These are phyloP conservation scores for Shiraia bambusicola DNA, from an alignment of 2,329 filamentous ascomycete genomes.

Conservation along the genomic window DNA sequence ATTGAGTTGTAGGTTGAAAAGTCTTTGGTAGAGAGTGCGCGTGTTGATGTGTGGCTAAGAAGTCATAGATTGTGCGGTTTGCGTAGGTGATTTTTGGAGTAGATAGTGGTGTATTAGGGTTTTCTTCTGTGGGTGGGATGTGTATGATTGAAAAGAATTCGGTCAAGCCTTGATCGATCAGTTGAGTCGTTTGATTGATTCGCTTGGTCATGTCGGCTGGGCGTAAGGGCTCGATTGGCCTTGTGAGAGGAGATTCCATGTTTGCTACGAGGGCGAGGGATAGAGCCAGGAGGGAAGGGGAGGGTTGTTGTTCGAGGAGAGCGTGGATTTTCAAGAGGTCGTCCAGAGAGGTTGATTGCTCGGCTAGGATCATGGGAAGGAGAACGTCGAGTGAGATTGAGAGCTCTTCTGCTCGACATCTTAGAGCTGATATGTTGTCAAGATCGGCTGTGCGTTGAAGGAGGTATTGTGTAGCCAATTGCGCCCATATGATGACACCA, in stretches of 20 bases:
- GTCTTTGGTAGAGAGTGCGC: constrained; percentile 5
- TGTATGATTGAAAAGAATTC: constrained; percentile 26
- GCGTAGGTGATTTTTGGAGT: constrained; percentile 28
- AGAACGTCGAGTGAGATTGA: constrained; percentile 28
- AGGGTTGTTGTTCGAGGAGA: constrained; percentile 24
- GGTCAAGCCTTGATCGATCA: constrained; percentile 9
- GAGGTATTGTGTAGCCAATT: constrained; percentile 24
- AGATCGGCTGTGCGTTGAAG: constrained; percentile 21
- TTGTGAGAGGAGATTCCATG: constrained; percentile 18
- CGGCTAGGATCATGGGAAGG: constrained; percentile 22
- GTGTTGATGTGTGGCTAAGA: constrained; percentile 16
- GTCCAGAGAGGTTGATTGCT: constrained; percentile 13
- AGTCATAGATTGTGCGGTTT: constrained; percentile 27
- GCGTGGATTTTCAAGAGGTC: constrained; percentile 23
- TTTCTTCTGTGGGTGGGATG: constrained; percentile 10
- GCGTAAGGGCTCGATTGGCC: constrained; percentile 19
- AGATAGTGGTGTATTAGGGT: constrained; percentile 1
- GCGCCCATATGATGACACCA: constrained; percentile 33
- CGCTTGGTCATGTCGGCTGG: constrained; percentile 14
- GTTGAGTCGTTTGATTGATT: constrained; percentile 8
- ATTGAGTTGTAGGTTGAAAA: constrained; percentile 22
- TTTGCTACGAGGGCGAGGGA: constrained; percentile 26
- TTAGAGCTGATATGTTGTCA: constrained; percentile 25
- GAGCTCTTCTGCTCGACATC: constrained; percentile 25
- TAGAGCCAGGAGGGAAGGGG: constrained; percentile 23